Conservation (phyloP, 345 rosid species). For the Conringia planisiliqua region DNA sequence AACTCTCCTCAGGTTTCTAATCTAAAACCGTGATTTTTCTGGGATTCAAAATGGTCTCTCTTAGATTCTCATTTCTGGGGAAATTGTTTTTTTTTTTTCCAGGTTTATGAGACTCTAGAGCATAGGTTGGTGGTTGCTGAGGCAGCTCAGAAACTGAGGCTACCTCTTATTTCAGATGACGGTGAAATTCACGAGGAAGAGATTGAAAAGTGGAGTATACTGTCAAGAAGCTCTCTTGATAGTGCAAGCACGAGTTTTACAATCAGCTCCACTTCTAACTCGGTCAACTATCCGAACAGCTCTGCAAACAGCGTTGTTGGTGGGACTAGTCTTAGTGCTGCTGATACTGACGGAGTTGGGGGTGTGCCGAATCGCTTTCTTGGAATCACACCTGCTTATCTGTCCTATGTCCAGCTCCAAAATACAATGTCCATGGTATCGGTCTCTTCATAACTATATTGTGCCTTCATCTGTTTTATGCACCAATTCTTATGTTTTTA, state of each 20-base stretch:
- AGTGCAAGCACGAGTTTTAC: conserved; percentile 71
- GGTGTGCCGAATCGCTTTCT: conserved; percentile 93
- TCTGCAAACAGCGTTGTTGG: conserved; percentile 48
- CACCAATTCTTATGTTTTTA: conserved; percentile 1
- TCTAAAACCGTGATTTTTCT: neutral
- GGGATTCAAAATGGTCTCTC: neutral
- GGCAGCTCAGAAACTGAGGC: conserved; percentile 91
- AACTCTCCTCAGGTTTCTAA: conserved; percentile 60
- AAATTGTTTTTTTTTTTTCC: neutral
- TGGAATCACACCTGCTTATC: conserved; percentile 81
- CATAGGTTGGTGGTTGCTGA: conserved; percentile 91
- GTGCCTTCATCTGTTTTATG: neutral
- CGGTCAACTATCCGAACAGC: conserved; percentile 52
- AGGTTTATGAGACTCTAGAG: conserved; percentile 91
- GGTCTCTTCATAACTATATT: neutral
- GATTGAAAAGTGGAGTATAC: conserved; percentile 82
- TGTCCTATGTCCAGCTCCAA: conserved; percentile 88
- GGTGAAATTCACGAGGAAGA: conserved; percentile 94
- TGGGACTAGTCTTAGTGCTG: conserved; percentile 36
- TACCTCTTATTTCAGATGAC: conserved; percentile 87
- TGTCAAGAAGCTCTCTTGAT: conserved; percentile 86
- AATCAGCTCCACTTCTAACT: conserved; percentile 72
- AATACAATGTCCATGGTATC: conserved; percentile 59
- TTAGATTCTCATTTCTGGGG: neutral
- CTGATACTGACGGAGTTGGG: conserved; percentile 80